Evolutionary conservation across 2,329 filamentous ascomycete species (phyloP).

Genomic region (Beauveria pseudobassiana): DNA sequence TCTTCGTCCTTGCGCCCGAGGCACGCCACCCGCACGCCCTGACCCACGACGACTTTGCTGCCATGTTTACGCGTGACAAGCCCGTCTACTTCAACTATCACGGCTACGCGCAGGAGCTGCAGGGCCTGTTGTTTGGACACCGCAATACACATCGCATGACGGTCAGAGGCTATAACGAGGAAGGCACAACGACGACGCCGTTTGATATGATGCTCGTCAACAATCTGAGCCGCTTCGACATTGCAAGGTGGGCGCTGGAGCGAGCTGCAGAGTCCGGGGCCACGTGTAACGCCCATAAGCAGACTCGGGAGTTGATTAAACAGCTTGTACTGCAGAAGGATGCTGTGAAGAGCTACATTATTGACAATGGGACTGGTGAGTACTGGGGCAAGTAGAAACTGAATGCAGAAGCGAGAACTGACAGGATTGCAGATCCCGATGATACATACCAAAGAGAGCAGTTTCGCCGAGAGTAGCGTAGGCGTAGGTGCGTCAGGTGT

Average conservation of each 20-base stretch:
- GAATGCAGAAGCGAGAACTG: background rate
- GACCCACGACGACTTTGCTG: constrained; percentile 40
- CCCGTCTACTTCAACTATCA: constrained; percentile 61
- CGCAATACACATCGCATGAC: constrained; percentile 42
- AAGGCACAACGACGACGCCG: constrained; percentile 59
- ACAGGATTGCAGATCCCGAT: background rate
- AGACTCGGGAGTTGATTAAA: background rate
- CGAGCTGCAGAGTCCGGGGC: constrained; percentile 30
- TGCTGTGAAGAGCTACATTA: background rate
- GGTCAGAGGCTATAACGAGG: constrained; percentile 55
- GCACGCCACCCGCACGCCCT: constrained; percentile 53
- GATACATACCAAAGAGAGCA: background rate
- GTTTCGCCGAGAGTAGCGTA: background rate
- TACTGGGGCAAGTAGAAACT: no score
- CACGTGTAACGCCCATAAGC: background rate
- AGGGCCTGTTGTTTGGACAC: constrained; percentile 54
- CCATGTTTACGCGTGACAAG: constrained; percentile 49
- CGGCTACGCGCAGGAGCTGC: constrained; percentile 53
- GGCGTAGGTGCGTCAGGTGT: background rate
- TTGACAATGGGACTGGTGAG: background rate
- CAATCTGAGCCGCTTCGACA: constrained; percentile 50
- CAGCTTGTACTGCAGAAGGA: background rate
- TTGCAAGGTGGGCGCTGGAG: constrained; percentile 46
- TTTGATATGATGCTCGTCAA: constrained; percentile 66
- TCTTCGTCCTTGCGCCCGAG: constrained; percentile 53